phyloP scores from a whole-genome alignment of 306 rosid species.

The Pterocarpus macrocarpus region DNA sequence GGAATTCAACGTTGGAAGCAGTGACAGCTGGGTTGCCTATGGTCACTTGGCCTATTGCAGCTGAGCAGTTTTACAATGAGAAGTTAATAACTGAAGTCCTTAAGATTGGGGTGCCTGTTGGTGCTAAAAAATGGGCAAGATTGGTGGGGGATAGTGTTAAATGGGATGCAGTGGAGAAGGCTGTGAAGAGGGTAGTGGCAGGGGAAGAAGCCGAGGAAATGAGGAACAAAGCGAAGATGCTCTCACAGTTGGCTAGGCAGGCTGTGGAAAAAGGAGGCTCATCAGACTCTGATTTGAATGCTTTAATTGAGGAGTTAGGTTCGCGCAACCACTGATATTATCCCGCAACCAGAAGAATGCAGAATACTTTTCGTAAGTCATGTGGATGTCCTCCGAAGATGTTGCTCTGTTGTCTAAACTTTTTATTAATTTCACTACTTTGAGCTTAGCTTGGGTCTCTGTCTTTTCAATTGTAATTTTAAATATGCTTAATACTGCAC shows the following conservation, averaged over 20 bases:
- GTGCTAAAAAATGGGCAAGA: slow-evolving; percentile 29
- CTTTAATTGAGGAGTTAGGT: slow-evolving; percentile 14
- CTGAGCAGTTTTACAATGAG: slow-evolving; percentile 54
- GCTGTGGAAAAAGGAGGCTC: slow-evolving; percentile 48
- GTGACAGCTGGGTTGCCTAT: slow-evolving; percentile 53
- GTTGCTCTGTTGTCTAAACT: too few species aligned
- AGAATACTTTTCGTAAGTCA: too few species aligned
- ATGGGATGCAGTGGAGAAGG: slow-evolving; percentile 31
- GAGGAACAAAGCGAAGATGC: slow-evolving; percentile 27
- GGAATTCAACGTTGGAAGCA: slow-evolving; percentile 65
- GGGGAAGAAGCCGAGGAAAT: slow-evolving; percentile 46
- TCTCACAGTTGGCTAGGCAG: slow-evolving; percentile 37
- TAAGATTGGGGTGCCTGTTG: slow-evolving; percentile 46
- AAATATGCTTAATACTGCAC: too few species aligned
- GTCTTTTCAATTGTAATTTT: too few species aligned
- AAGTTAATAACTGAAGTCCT: slow-evolving; percentile 36
- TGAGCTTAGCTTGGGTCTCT: too few species aligned
- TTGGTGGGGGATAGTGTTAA: not conserved
- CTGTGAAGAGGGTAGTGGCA: slow-evolving; percentile 33
- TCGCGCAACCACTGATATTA: too few species aligned
- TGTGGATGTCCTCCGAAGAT: too few species aligned
- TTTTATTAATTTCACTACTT: too few species aligned
- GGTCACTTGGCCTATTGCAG: slow-evolving; percentile 58
- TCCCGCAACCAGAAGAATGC: too few species aligned
- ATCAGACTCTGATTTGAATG: not conserved